Evolutionary conservation across 345 rosid genomes (phyloP), one percentile per base, ranked within the genome.

Genomic region (Gossypium turneri): DNA sequence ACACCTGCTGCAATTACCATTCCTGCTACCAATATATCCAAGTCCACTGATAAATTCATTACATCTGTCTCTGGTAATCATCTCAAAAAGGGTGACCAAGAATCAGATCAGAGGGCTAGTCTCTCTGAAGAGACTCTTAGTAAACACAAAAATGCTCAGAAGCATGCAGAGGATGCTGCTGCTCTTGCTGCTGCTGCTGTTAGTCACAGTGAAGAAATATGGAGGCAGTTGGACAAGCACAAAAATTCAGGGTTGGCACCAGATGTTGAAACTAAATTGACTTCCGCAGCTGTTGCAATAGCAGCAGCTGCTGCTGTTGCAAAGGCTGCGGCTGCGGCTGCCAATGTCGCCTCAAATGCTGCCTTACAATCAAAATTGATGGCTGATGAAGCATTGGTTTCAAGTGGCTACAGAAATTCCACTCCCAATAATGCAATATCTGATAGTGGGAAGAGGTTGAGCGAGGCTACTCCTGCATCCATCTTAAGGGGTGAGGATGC

Each of bases 281-380:
- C 92, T 76, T 89, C 90, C n/a, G 98, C 98, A 72, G 95, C 97
- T 67, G 87, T 84, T 86, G 92, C 97, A 19, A 78, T 88, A 71
- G 90, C 97, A 56, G 92, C 96, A 38, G 98, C 99, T 3, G 92
- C 97, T 78, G 89, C 99, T 52, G 97, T 93, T 83, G 99, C 98
- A 50, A 93, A 88, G 79, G 98, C 97, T 12, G 99, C 99, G 62
- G 95, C 99, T 67, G 98, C 98, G 13, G 97, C 97, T 60, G 97
- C 98, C 71, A 90, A 84, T 81, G 97, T 96, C 56, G 98, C 99
- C 74, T 86, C 94, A 29, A 85, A 82, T 87, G 98, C 99, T 73
- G 98, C 99, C 57, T 77, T 96, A 76, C 99, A 93, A 85, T 95
- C 97, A 38, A 93, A 92, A 85, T 59, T 90, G 70, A 87, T 93